phyloP scores from a whole-genome alignment of 2,329 filamentous ascomycete species.

The Sclerotiophoma versabilis region DNA sequence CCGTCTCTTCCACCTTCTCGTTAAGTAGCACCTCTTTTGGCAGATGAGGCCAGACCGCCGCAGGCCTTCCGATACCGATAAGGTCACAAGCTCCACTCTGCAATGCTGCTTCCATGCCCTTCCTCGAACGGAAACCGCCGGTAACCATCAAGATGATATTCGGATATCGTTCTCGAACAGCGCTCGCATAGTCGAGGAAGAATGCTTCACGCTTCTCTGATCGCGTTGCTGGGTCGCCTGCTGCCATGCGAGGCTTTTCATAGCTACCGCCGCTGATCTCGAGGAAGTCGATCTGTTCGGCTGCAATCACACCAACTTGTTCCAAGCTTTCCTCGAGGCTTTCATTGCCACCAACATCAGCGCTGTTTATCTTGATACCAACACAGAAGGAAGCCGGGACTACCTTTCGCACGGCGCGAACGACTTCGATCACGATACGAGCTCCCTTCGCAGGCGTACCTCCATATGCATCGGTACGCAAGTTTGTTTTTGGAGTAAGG shows the following conservation, averaged over 20 bases:
- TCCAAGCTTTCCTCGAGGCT: slow-evolving; percentile 61
- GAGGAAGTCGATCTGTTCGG: slow-evolving; percentile 68
- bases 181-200: slow-evolving; percentile 69
- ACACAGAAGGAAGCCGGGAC: slow-evolving; percentile 55
- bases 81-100: slow-evolving; percentile 41
- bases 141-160: slow-evolving; percentile 60
- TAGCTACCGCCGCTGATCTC: slow-evolving; percentile 69
- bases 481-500: slow-evolving; percentile 54
- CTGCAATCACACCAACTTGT: slow-evolving; percentile 61
- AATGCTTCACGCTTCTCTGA: slow-evolving; percentile 69
- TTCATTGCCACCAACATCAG: slow-evolving; percentile 53
- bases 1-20: neutral
- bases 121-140: slow-evolving; percentile 62
- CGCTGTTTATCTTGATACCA: slow-evolving; percentile 61
- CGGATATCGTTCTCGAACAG: slow-evolving; percentile 52
- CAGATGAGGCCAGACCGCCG: slow-evolving; percentile 13
- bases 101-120: slow-evolving; percentile 64
- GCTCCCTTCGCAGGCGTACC: slow-evolving; percentile 56
- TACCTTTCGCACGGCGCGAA: slow-evolving; percentile 51
- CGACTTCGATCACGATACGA: slow-evolving; percentile 55
- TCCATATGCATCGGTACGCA: slow-evolving; percentile 58
- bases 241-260: slow-evolving; percentile 19
- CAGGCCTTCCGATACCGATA: slow-evolving; percentile 24
- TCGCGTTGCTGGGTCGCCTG: slow-evolving; percentile 30
- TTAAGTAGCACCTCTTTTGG: slow-evolving; percentile 8